These are phyloP conservation scores for Cytospora piceae DNA, from an alignment of 2,329 filamentous ascomycete species.

Conservation along the genomic window DNA sequence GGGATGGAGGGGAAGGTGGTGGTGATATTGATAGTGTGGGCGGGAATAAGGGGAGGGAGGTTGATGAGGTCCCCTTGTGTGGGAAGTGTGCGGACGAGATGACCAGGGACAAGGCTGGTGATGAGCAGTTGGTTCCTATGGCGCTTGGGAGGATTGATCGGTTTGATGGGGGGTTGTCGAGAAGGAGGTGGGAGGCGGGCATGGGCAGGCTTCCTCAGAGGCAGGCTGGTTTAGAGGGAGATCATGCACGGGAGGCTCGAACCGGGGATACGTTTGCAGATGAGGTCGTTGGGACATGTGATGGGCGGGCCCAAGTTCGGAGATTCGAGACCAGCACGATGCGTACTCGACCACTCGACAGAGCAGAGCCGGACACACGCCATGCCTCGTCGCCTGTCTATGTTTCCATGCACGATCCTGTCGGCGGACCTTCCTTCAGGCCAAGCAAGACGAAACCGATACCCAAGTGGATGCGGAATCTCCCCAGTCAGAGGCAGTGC, in stretches of 20 bases:
- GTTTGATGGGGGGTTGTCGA: constrained; percentile 52
- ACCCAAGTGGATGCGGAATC: constrained; percentile 50
- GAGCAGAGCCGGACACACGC: too few species aligned
- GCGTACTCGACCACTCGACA: background rate
- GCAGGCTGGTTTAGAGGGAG: too few species aligned
- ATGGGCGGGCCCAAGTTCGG: background rate
- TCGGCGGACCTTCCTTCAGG: constrained; percentile 51
- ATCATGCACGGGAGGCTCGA: constrained; percentile 16
- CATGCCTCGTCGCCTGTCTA: constrained; percentile 45
- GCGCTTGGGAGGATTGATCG: constrained; percentile 49
- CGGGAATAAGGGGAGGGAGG: constrained; percentile 43
- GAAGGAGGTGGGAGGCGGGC: constrained; percentile 48
- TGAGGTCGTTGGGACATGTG: background rate
- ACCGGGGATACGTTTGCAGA: background rate
- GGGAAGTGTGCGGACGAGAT: constrained; percentile 48
- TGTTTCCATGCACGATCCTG: constrained; percentile 54
- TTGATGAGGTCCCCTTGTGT: constrained; percentile 54
- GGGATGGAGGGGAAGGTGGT: background rate
- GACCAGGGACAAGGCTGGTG: constrained; percentile 42
- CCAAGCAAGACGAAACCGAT: constrained; percentile 56
- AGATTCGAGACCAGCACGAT: background rate
- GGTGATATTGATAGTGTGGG: constrained; percentile 4
- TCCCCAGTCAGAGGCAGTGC: constrained; percentile 30
- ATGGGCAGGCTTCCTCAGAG: background rate
- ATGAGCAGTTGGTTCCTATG: constrained; percentile 43